Base-by-base conservation (phyloP, 441 rosid genomes). In the Lepidium campestre region DNA sequence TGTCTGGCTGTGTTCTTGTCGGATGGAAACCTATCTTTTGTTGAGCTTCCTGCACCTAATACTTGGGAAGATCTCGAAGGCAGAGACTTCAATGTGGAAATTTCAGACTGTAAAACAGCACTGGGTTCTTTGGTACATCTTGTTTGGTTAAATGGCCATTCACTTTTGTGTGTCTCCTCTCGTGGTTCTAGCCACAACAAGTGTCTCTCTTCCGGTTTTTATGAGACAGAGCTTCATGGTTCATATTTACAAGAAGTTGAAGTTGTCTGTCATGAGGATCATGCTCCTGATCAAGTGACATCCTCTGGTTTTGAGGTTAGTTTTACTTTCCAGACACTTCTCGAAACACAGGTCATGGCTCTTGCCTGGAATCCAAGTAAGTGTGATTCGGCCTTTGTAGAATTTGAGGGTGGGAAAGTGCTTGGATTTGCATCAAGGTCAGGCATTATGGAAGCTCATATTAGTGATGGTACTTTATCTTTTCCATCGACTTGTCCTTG, bases 51-150 rank as follows among this genome's bases (percentile, higher is more conserved):
- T 25, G 81, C 79, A 32, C 74, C 66, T 42, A 80, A 72, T 76
- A 67, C 70, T 23, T 91, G 93, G 97, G 96, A 87, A 77, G 91
- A 86, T 55, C 79, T 91, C n/a, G 96, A 93, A 69, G 96, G 90
- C 19, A 86, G 74, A 58, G 89, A 85, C 79, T 76, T 80, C 76
- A 55, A 3, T 56, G 81, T 85, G 34, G 97, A 89, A 64, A 71
- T 80, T 49, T 86, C 82, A 65, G 60, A 66, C 57, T 78, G 81
- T 42, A 83, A 84, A 62, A 75, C 74, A 19, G 65, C 57, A 44
- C 73, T 86, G 52, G 91, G 96, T 34, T 86, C 89, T 42, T 66
- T 84, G 55, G 54, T 78, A 29, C 95, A 93, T 81, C 87, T 91
- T 48, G 67, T 75, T 35, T 93, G 96, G 97, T 74, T 89, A 75